Conservation (phyloP, 2,329 filamentous ascomycete genomes). For the Xylaria arbuscula region DNA sequence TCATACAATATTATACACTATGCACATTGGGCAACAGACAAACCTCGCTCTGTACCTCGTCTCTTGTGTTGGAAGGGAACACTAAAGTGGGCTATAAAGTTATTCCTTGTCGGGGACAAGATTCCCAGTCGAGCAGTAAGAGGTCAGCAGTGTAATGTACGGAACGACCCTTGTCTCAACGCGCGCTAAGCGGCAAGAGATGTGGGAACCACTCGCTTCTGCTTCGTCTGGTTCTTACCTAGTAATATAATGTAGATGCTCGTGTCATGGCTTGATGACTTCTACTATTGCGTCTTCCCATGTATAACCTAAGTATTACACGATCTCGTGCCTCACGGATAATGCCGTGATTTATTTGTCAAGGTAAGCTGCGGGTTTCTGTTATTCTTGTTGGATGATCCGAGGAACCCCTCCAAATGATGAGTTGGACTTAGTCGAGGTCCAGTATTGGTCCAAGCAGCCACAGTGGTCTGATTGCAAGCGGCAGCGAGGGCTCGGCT, state of each 20-base stretch:
- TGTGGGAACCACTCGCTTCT: not conserved
- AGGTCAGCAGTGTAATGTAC: not conserved
- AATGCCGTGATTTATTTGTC: not conserved
- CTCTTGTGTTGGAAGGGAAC: not conserved
- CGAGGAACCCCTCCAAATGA: not conserved
- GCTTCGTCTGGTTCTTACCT: not conserved
- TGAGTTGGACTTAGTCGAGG: not conserved
- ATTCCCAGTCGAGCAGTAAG: not conserved
- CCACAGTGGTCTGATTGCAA: not conserved
- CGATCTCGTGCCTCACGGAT: not conserved
- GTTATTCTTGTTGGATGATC: not conserved
- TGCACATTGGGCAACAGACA: not conserved
- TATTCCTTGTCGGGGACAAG: not conserved
- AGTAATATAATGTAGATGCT: not conserved
- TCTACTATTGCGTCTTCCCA: not conserved
- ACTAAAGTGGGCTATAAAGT: not conserved
- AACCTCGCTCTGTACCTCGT: not conserved
- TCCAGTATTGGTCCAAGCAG: not conserved
- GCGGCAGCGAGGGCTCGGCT: not conserved
- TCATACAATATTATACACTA: not conserved
- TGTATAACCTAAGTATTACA: not conserved
- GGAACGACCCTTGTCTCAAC: not conserved
- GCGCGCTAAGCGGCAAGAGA: slow-evolving; percentile 1
- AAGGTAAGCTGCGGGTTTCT: not conserved
- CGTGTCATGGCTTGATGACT: not conserved